phyloP scores from a whole-genome alignment of 257 asterid species.

The Asclepias syriaca region DNA sequence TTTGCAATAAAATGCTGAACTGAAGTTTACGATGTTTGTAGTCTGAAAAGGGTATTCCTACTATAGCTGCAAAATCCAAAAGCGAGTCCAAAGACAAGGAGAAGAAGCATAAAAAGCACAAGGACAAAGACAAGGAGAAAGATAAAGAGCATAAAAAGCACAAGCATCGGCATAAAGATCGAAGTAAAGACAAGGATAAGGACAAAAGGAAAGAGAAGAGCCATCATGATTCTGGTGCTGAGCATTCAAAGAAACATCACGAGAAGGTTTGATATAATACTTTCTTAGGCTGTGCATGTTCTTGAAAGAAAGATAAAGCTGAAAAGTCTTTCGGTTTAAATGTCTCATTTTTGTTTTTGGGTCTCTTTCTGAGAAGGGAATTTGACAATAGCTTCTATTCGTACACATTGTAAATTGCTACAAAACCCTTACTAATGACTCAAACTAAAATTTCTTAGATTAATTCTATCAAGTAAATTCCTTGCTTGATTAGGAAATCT shows the following conservation, averaged over 20 bases:
- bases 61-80: constrained; percentile 72
- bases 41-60: constrained; percentile 95
- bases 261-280: constrained; percentile 55
- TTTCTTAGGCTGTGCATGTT: constrained; percentile 20
- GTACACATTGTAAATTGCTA: too few species aligned
- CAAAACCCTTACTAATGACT: too few species aligned
- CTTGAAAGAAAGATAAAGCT: constrained; percentile 10
- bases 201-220: constrained; percentile 84
- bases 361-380: not conserved
- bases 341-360: not conserved
- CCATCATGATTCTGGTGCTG: constrained; percentile 80
- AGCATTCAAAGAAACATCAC: constrained; percentile 71
- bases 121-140: constrained; percentile 65
- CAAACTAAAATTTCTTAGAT: too few species aligned
- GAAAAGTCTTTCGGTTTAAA: not conserved
- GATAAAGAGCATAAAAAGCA: constrained; percentile 94
- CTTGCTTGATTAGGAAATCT: too few species aligned
- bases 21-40: constrained; percentile 28
- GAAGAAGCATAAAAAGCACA: constrained; percentile 88
- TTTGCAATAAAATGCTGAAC: constrained; percentile 18
- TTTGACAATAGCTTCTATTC: not conserved
- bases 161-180: constrained; percentile 94
- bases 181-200: constrained; percentile 92
- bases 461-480: too few species aligned
- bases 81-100: constrained; percentile 84